These are phyloP conservation scores for Ceratocystis variospora DNA, from an alignment of 2,329 filamentous ascomycete species.

Conservation along the genomic window DNA sequence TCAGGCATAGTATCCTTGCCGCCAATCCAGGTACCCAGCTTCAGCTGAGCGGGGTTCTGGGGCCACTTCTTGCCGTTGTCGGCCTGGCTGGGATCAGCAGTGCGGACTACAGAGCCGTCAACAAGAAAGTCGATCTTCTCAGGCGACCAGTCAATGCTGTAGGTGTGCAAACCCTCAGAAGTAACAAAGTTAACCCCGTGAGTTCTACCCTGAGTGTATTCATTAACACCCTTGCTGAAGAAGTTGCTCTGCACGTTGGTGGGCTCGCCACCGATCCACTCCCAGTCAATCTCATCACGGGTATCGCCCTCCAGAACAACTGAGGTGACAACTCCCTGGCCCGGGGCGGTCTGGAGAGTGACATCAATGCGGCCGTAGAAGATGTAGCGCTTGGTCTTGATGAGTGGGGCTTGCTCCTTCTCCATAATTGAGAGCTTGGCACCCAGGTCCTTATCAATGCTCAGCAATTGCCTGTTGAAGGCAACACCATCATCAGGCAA, in stretches of 20 bases:
- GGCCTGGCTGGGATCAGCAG: constrained; percentile 35
- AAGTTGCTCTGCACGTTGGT: constrained; percentile 72
- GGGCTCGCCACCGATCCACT: constrained; percentile 59
- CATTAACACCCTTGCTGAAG: constrained; percentile 52
- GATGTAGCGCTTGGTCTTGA: constrained; percentile 61
- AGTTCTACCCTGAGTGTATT: constrained; percentile 38
- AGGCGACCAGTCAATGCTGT: constrained; percentile 53
- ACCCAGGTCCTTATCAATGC: constrained; percentile 24
- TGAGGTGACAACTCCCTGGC: constrained; percentile 63
- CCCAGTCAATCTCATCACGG: constrained; percentile 58
- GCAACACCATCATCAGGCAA: constrained; percentile 26
- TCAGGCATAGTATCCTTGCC: constrained; percentile 34
- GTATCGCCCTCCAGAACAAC: constrained; percentile 62
- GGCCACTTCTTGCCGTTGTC: constrained; percentile 37
- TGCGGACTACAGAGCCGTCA: constrained; percentile 35
- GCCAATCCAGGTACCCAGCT: constrained; percentile 45
- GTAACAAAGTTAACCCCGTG: constrained; percentile 32
- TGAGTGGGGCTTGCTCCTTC: constrained; percentile 44
- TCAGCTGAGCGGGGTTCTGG: constrained; percentile 55
- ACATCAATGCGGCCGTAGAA: constrained; percentile 70
- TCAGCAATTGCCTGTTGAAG: constrained; percentile 22
- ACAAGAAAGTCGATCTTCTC: constrained; percentile 47
- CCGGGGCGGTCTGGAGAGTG: constrained; percentile 55
- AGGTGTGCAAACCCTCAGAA: constrained; percentile 42
- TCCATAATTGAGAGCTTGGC: constrained; percentile 42